phyloP scores from a whole-genome alignment of 1,284 basidiomycete genomes.

The Singerocomus inundabilis region DNA sequence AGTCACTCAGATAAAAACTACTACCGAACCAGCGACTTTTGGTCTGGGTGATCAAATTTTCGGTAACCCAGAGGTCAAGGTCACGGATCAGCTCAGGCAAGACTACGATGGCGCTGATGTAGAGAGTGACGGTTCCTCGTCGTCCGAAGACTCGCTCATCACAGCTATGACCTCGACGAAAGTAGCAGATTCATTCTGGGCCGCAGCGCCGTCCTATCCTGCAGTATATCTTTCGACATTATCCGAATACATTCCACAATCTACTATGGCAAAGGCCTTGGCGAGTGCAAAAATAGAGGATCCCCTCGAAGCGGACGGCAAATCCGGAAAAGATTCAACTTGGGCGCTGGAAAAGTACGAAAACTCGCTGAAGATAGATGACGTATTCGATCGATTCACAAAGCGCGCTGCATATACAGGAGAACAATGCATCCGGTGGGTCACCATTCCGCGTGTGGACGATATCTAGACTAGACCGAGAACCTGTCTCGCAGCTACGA shows the following conservation, averaged over 20 bases:
- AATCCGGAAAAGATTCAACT: conserved; percentile 43
- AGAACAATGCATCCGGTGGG: conserved; percentile 76
- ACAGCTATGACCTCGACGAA: conserved; percentile 56
- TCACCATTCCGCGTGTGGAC: conserved; percentile 7
- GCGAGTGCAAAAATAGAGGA: conserved; percentile 42
- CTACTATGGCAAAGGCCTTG: conserved; percentile 48
- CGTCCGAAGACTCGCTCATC: conserved; percentile 50
- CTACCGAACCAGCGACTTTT: conserved; percentile 38
- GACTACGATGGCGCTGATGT: conserved; percentile 32
- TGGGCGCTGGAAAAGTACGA: conserved; percentile 77
- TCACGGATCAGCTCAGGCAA: conserved; percentile 12
- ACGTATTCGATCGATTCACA: conserved; percentile 77
- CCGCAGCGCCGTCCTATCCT: conserved; percentile 57
- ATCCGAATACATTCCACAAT: conserved; percentile 64
- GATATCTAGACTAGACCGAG: conserved; percentile 1
- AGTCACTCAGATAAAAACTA: conserved; percentile 18
- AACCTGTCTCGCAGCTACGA: conserved; percentile 60
- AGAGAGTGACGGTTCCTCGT: conserved; percentile 29
- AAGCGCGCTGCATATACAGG: conserved; percentile 64
- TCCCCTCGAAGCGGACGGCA: conserved; percentile 36
- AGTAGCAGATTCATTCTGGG: conserved; percentile 64
- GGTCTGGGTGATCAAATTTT: conserved; percentile 66
- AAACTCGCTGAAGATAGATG: conserved; percentile 71
- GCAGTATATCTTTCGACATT: conserved; percentile 70
- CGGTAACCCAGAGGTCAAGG: conserved; percentile 34